phyloP scores from a whole-genome alignment of 208 protist genomes.

The Leishmania turanica region DNA sequence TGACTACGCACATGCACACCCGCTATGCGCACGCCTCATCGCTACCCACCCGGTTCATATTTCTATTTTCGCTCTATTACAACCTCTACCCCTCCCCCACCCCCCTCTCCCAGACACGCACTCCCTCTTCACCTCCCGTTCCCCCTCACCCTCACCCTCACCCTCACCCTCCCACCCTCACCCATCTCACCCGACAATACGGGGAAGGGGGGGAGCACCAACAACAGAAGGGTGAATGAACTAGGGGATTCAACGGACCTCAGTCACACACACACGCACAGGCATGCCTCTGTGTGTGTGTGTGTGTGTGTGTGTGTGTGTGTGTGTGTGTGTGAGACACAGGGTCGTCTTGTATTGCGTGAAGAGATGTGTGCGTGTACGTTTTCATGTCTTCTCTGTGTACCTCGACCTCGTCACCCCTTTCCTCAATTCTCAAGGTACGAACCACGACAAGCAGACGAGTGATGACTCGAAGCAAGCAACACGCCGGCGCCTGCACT shows the following conservation, averaged over 20 bases:
- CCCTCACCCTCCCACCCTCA: neutral
- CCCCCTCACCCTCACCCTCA: neutral
- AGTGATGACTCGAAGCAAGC: neutral
- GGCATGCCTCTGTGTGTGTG: neutral
- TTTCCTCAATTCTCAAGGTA: neutral
- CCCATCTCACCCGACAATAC: neutral
- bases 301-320: neutral
- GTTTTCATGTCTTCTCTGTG: neutral
- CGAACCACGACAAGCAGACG: neutral
- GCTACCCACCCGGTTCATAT: neutral
- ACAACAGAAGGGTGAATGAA: neutral
- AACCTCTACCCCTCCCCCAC: too few relatives aligned
- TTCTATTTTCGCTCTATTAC: slow-evolving; percentile 4
- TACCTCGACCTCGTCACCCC: neutral
- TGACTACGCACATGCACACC: neutral
- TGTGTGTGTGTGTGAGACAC: neutral
- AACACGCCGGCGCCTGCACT: too few relatives aligned
- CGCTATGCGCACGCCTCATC: neutral
- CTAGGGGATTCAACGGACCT: neutral
- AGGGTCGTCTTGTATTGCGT: neutral
- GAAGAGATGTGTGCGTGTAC: neutral
- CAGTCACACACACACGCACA: slow-evolving; percentile 4
- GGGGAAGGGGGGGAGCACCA: neutral
- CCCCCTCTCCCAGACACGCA: too few relatives aligned
- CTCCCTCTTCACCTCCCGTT: neutral